These are phyloP conservation scores for Setaria italica DNA, from an alignment of 202 grass and related monocot genomes.

Conservation along the genomic window DNA sequence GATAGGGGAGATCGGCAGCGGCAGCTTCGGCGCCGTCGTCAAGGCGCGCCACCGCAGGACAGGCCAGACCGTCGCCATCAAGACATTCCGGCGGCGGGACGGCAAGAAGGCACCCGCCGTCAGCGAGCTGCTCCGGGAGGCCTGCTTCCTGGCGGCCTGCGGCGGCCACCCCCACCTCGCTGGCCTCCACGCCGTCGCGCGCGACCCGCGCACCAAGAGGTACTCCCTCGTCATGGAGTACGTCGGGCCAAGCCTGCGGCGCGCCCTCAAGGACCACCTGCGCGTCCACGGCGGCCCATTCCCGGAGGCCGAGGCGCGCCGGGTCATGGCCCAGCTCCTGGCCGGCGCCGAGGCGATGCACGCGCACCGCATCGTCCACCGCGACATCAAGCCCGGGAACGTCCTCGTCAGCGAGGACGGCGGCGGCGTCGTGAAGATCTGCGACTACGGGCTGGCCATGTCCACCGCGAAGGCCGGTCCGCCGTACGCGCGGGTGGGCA, in stretches of 20 bases:
- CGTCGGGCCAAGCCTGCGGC: slow-evolving; percentile 21
- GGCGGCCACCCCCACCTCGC: slow-evolving; percentile 38
- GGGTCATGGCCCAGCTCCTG: slow-evolving; percentile 40
- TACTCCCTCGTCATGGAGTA: slow-evolving; percentile 49
- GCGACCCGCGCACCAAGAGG: slow-evolving; percentile 3
- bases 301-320: slow-evolving; percentile 34
- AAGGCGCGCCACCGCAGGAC: slow-evolving; percentile 30
- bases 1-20: not conserved
- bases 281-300: slow-evolving; percentile 7
- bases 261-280: not conserved
- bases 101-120: not conserved
- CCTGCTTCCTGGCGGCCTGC: slow-evolving; percentile 37
- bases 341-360: slow-evolving; percentile 24
- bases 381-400: slow-evolving; percentile 54
- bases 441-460: slow-evolving; percentile 53
- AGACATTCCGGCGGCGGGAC: not conserved
- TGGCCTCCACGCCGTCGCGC: slow-evolving; percentile 38
- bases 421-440: slow-evolving; percentile 35
- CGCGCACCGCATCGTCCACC: slow-evolving; percentile 46
- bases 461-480: not conserved
- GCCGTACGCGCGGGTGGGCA: not conserved
- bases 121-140: slow-evolving; percentile 31
- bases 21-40: slow-evolving; percentile 28
- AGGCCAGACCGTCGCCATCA: slow-evolving; percentile 30
- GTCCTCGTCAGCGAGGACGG: slow-evolving; percentile 36